phyloP scores from a whole-genome alignment of 805 yeast species.

The Torulaspora indica region DNA sequence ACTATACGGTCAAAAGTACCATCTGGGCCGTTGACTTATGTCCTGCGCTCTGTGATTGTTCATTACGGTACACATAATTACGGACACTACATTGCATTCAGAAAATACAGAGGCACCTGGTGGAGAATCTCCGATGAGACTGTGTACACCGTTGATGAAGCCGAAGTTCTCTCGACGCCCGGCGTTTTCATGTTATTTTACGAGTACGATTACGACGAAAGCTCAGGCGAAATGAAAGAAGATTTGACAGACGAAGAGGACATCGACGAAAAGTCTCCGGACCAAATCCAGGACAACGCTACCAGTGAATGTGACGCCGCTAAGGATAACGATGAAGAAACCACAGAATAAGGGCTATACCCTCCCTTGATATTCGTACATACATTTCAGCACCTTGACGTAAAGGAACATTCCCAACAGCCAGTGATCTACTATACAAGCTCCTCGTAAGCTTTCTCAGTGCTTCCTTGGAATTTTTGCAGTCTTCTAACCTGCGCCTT shows the following conservation, averaged over 20 bases:
- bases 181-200: slow-evolving; percentile 93
- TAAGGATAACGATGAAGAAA: neutral
- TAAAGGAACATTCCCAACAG: neutral
- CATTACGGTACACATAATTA: slow-evolving; percentile 96
- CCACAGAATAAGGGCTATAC: neutral
- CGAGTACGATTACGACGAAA: slow-evolving; percentile 48
- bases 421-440: slow-evolving; percentile 23
- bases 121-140: slow-evolving; percentile 93
- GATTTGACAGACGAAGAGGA: slow-evolving; percentile 25
- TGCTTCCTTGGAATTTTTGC: slow-evolving; percentile 21
- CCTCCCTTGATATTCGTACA: neutral
- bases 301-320: neutral
- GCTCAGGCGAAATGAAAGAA: slow-evolving; percentile 30
- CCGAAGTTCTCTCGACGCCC: slow-evolving; percentile 72
- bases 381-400: neutral
- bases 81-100: slow-evolving; percentile 92
- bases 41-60: slow-evolving; percentile 77
- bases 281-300: neutral
- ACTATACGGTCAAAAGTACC: slow-evolving; percentile 24
- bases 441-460: slow-evolving; percentile 22
- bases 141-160: slow-evolving; percentile 72
- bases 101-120: slow-evolving; percentile 81
- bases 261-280: slow-evolving; percentile 15
- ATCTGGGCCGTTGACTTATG: slow-evolving; percentile 52
- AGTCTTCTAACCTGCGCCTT: slow-evolving; percentile 17